phyloP scores from a whole-genome alignment of 177 flowering plant species.

The Telopea speciosissima region DNA sequence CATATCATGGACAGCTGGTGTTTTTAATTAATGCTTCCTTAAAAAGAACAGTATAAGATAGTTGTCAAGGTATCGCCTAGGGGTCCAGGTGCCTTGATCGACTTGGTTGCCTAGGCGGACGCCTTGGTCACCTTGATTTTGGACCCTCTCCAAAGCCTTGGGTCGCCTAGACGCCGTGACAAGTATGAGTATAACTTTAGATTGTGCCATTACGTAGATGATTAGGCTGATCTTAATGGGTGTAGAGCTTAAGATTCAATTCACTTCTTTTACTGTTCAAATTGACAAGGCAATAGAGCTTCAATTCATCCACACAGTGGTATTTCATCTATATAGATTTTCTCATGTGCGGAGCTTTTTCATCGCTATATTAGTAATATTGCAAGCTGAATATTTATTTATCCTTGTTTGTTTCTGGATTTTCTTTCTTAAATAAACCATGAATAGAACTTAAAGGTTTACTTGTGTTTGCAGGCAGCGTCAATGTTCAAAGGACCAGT shows the following conservation, averaged over 20 bases:
- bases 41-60: not conserved
- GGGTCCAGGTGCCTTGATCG: too few species aligned
- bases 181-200: not conserved
- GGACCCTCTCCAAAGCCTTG: too few species aligned
- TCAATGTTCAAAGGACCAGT: slow-evolving; percentile 98
- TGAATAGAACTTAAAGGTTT: slow-evolving; percentile 1
- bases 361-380: not conserved
- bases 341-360: not conserved
- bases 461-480: slow-evolving; percentile 69
- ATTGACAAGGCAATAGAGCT: too few species aligned
- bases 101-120: too few species aligned
- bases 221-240: not conserved
- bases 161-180: too few species aligned
- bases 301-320: too few species aligned
- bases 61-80: too few species aligned
- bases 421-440: not conserved
- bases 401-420: not conserved
- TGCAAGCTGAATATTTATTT: not conserved
- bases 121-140: too few species aligned
- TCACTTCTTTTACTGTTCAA: too few species aligned
- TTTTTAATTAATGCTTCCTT: not conserved
- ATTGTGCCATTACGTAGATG: not conserved
- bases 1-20: not conserved
- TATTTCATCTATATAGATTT: not conserved
- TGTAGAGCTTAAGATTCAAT: not conserved